Base-by-base conservation (phyloP, 2,329 filamentous ascomycete species). In the Cercospora sojina region DNA sequence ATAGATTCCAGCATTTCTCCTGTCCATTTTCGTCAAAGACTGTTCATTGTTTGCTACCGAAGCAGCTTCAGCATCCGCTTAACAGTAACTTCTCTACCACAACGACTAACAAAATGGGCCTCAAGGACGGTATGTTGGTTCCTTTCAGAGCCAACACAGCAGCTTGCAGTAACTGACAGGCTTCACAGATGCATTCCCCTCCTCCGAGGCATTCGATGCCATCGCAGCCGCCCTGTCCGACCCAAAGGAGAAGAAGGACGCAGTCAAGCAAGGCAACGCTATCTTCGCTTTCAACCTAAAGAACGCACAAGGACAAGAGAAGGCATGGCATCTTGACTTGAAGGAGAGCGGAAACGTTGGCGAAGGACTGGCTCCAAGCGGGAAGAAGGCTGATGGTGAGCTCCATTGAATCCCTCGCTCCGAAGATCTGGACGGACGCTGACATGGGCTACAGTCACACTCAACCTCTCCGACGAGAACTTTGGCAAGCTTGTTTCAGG, bases 291-390 rank as follows among this genome's bases (percentile, higher is more conserved):
- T 99, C 83, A 92, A 88, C 63, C 84, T 99, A 72, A 98, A 96
- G 86, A 99, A 99, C 86, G 80, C 83, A 66, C 85, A 85, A 25
- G 92, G 92, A 74, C 87, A 93, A 79, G 89, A 88, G 66, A 88
- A 92, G 76, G 91, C 88, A 82, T 99, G 95, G 95, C 88, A 96
- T 83, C 91, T 99, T 74, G 95, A 99, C 79, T 88, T 99, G 69
- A 97, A 97, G 86, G 87, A 96, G 76, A 90, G 89, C 69, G 95
- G 95, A 70, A 86, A 86, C 64, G 93, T 97, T 49, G 90, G 86
- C 74, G 90, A 90, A 77, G 95, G 95, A 64, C 78, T 86, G 27
- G 86, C 86, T 32, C 87, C 88, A 12, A 79, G 80, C 63, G 90
- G 90, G 73, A 87, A 86, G 73, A 97, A 97, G 84, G 89, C 94